These are phyloP conservation scores for Heterobasidion annosum DNA, from an alignment of 1,284 basidiomycete genomes.

Conservation along the genomic window DNA sequence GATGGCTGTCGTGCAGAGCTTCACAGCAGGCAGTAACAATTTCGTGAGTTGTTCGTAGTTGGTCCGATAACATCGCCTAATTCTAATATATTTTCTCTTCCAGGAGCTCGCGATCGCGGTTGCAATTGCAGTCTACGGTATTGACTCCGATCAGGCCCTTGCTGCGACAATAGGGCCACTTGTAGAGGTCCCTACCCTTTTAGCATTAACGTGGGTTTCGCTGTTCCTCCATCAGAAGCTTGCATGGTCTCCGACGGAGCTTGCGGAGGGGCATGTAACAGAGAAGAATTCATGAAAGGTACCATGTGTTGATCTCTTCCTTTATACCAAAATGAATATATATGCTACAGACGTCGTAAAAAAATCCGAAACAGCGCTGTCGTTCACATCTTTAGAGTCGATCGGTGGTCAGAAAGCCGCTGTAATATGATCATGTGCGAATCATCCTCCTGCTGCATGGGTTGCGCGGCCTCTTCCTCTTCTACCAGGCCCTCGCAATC, in stretches of 20 bases:
- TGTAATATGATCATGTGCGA: neutral
- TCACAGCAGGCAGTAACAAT: conserved; percentile 50
- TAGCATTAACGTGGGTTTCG: conserved; percentile 66
- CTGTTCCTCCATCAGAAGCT: conserved; percentile 42
- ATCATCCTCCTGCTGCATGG: neutral
- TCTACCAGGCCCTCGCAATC: conserved; percentile 1
- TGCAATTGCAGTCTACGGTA: conserved; percentile 70
- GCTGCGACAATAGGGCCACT: conserved; percentile 75
- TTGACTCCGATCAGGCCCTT: conserved; percentile 64
- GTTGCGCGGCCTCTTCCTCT: neutral
- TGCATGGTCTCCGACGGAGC: conserved; percentile 25
- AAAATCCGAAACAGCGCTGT: too few species aligned
- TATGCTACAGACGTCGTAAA: too few species aligned
- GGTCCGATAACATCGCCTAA: too few species aligned
- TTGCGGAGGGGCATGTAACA: neutral
- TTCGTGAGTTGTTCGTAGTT: conserved; percentile 26
- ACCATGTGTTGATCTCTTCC: too few species aligned
- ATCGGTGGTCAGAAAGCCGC: neutral
- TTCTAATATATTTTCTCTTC: neutral
- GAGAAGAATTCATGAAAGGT: neutral
- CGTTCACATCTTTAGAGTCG: neutral
- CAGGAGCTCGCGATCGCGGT: conserved; percentile 82
- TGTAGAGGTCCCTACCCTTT: conserved; percentile 73
- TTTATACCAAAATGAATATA: too few species aligned
- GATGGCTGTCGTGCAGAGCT: conserved; percentile 62